These are phyloP conservation scores for Leishmania martiniquensis DNA, from an alignment of 208 protist genomes.

Conservation along the genomic window DNA sequence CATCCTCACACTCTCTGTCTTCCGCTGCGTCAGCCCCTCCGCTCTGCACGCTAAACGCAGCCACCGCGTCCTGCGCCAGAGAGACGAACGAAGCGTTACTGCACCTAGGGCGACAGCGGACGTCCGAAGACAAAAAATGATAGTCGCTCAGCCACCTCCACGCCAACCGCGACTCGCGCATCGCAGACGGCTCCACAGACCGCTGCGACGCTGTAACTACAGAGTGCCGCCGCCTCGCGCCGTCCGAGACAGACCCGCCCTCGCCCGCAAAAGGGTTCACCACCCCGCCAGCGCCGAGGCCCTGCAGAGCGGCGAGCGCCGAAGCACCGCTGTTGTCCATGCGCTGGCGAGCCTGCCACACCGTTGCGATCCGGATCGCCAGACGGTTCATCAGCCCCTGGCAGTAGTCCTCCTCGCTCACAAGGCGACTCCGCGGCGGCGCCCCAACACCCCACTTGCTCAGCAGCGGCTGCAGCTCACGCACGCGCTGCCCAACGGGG, in stretches of 20 bases:
- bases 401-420: slow-evolving; percentile 9
- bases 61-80: too few species aligned
- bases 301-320: slow-evolving; percentile 4
- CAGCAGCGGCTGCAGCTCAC: slow-evolving; percentile 7
- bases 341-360: not conserved
- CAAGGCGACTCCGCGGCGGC: slow-evolving; percentile 1
- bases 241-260: not conserved
- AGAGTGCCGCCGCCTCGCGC: not conserved
- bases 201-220: not conserved
- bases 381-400: slow-evolving; percentile 4
- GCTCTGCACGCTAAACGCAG: too few species aligned
- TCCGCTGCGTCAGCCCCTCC: too few species aligned
- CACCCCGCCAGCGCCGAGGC: not conserved
- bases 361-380: not conserved
- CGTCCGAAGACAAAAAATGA: too few species aligned
- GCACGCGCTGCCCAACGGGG: slow-evolving; percentile 16
- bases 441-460: slow-evolving; percentile 3
- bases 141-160: slow-evolving; percentile 49
- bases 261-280: not conserved
- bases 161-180: not conserved
- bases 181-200: not conserved
- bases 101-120: too few species aligned
- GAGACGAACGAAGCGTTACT: too few species aligned
- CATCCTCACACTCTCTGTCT: too few species aligned
- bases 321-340: slow-evolving; percentile 16